These are phyloP conservation scores for Kentomonas sorsogonicus DNA, from an alignment of 208 protist species.

Conservation along the genomic window DNA sequence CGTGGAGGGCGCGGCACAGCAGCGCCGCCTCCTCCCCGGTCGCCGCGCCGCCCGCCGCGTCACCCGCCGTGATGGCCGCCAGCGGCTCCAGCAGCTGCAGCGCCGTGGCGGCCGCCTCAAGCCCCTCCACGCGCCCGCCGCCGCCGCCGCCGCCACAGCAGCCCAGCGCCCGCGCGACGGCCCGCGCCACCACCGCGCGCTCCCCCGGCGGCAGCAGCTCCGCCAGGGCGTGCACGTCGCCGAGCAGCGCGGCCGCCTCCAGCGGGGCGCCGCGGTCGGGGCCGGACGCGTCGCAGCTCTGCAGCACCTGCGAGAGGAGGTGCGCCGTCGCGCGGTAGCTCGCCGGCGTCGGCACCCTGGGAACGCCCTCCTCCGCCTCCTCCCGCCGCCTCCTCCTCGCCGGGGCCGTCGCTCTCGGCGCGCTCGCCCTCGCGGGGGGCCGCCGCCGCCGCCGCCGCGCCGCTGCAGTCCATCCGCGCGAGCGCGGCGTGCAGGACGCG, in stretches of 20 bases:
- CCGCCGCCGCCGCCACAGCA: constrained; percentile 40
- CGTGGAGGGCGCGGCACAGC: constrained; percentile 89
- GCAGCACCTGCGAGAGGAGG: constrained; percentile 13
- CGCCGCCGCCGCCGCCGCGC: background rate
- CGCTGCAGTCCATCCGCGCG: background rate
- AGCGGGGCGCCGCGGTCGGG: constrained; percentile 21
- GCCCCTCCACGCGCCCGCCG: constrained; percentile 25
- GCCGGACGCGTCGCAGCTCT: constrained; percentile 7
- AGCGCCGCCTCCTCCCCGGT: constrained; percentile 87
- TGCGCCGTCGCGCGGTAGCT: constrained; percentile 10
- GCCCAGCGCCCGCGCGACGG: constrained; percentile 47
- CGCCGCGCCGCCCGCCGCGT: constrained; percentile 18
- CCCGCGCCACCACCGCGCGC: constrained; percentile 19
- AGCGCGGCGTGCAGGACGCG: too few relatives aligned
- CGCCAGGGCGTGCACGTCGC: constrained; percentile 18
- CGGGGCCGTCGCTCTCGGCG: background rate
- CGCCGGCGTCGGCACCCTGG: background rate
- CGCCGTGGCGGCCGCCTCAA: constrained; percentile 61
- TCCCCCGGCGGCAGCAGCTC: constrained; percentile 20
- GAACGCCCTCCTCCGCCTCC: background rate
- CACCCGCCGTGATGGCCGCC: constrained; percentile 63
- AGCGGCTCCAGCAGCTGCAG: constrained; percentile 86
- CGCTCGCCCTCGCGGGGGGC: background rate
- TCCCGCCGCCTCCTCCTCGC: constrained; percentile 4
- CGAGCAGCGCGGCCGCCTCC: constrained; percentile 27